Base-by-base conservation (phyloP, 805 yeast species). In the Limtongia smithiae region DNA sequence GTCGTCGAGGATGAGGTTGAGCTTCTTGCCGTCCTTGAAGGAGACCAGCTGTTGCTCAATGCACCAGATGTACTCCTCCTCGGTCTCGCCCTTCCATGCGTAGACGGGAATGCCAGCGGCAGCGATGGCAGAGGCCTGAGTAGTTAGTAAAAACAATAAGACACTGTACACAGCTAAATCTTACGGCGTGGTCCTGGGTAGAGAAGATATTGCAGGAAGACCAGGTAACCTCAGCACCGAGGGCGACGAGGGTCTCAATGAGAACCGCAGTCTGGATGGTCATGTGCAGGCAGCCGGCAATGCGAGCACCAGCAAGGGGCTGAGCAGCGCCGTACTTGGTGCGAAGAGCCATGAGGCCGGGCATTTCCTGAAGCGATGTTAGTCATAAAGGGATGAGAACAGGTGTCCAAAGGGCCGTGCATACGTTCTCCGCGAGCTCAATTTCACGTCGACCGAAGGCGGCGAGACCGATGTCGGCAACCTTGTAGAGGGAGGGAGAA, bases 51-150 rank as follows among this genome's bases (percentile, higher is more conserved):
- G 97, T 79, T 91, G 97, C 79, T 93, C 97, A 66, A 91, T 87
- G 82, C 98, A 91, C 98, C 98, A 91, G 69, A 81, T 70, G 82
- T 91, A 93, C 79, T 91, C 98, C 80, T 91, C 97, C 76, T 91
- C 98, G 73, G 97, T 88, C 82, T 91, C 97, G 72, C 98, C 97
- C 82, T 91, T 91, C 98, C 98, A 91, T 67, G 98, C 98, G 65
- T 88, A 91, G 62, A 91, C 98, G 69, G 98, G 97, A 54, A 91
- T 94, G 77, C 98, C 98, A 62, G 96, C 74, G 63, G 97, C 98
- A 65, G 98, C 98, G 72, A 91, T 93, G 66, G 97, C 97, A 68
- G 98, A 97, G 66, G 98, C 62, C 55, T 51, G 30, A 8, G n/a
- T 15, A 31, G 14, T 38, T 32, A 41, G 44, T 27, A 0, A 36